These are phyloP conservation scores for Wickerhamiella sergipiensis DNA, from an alignment of 805 yeast genomes.

Conservation along the genomic window DNA sequence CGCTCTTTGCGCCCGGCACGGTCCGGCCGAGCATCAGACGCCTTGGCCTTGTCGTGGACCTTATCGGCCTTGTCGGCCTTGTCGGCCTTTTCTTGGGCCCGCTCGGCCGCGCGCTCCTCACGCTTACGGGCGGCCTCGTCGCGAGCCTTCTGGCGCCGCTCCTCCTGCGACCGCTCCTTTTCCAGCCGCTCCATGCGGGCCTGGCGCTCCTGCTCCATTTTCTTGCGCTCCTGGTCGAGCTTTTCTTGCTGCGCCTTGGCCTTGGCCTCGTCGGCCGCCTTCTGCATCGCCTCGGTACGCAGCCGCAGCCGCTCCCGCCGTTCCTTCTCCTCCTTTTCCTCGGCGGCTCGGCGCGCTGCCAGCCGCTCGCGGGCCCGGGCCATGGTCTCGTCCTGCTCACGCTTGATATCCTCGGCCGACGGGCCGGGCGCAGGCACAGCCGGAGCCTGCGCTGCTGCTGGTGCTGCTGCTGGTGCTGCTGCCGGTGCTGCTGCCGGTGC, in stretches of 20 bases:
- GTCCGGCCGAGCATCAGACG: neutral
- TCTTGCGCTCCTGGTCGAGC: slow-evolving; percentile 2
- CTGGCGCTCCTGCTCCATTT: slow-evolving; percentile 5
- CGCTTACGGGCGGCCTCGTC: slow-evolving; percentile 1
- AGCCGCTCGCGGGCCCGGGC: slow-evolving; percentile 20
- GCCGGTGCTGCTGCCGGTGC: slow-evolving; percentile 2
- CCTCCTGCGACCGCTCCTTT: slow-evolving; percentile 3
- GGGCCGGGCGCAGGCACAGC: slow-evolving; percentile 3
- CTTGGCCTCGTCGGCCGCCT: slow-evolving; percentile 3
- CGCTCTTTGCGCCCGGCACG: neutral
- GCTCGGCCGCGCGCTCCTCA: slow-evolving; percentile 3
- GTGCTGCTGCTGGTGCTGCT: slow-evolving; percentile 1
- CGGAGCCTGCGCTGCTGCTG: too few relatives aligned
- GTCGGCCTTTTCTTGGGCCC: neutral
- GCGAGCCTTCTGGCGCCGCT: slow-evolving; percentile 2
- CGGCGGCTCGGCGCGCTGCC: slow-evolving; percentile 12
- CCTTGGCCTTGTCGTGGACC: too few relatives aligned
- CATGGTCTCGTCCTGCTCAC: slow-evolving; percentile 26
- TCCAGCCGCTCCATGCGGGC: slow-evolving; percentile 4
- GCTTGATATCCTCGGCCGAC: slow-evolving; percentile 8
- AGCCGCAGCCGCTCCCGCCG: slow-evolving; percentile 7
- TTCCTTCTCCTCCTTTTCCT: slow-evolving; percentile 9
- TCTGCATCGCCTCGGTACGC: neutral
- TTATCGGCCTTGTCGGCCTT: too few relatives aligned
- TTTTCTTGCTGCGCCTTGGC: slow-evolving; percentile 4